phyloP scores from a whole-genome alignment of 2,329 filamentous ascomycete genomes.

The Ophiostoma angusticollis region DNA sequence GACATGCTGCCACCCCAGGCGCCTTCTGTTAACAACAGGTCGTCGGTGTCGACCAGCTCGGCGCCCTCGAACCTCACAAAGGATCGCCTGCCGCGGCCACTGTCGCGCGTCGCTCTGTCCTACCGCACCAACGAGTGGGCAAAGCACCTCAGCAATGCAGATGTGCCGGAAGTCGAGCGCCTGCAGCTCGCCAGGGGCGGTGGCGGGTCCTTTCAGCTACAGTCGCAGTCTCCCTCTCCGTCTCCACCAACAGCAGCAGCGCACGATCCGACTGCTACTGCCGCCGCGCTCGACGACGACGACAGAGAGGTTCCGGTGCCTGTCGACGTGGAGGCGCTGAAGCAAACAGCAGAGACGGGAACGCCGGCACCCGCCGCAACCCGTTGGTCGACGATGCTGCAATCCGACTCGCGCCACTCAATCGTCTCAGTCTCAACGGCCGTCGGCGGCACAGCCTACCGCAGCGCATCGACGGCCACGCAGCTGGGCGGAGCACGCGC shows the following conservation, averaged over 20 bases:
- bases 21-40: slow-evolving; percentile 12
- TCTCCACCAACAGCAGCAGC: background rate
- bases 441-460: background rate
- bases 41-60: slow-evolving; percentile 29
- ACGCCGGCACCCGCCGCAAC: slow-evolving; percentile 26
- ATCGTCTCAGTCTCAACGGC: background rate
- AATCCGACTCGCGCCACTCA: slow-evolving; percentile 15
- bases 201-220: slow-evolving; percentile 23
- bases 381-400: slow-evolving; percentile 18
- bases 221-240: slow-evolving; percentile 5
- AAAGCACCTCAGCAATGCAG: slow-evolving; percentile 71
- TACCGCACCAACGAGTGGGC: slow-evolving; percentile 95
- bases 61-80: slow-evolving; percentile 38
- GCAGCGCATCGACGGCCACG: no score
- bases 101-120: slow-evolving; percentile 66
- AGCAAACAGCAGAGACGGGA: slow-evolving; percentile 47
- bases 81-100: slow-evolving; percentile 52
- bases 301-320: slow-evolving; percentile 43
- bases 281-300: slow-evolving; percentile 6
- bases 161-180: slow-evolving; percentile 54
- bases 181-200: slow-evolving; percentile 33
- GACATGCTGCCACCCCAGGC: slow-evolving; percentile 5
- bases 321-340: slow-evolving; percentile 50
- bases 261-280: background rate
- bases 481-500: no score